Evolutionary conservation across 1,139 yeast genomes (phyloP).

Genomic region (Barnettozyma hawaiiensis): DNA sequence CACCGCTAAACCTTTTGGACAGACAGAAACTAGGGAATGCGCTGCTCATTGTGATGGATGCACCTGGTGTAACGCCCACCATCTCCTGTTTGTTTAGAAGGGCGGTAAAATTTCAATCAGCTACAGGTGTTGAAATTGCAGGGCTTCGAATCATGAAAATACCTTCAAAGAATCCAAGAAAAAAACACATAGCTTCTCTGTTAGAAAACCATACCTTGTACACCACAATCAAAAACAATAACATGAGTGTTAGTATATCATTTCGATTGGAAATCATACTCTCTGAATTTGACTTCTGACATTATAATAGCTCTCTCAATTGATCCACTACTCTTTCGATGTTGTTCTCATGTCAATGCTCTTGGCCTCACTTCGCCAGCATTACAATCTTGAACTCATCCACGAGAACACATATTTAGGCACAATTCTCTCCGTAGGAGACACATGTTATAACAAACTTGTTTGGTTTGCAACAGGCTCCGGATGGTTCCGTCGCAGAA

Average conservation of each 20-base stretch:
- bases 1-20: slow-evolving; percentile 43
- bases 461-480: slow-evolving; percentile 10
- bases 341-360: slow-evolving; percentile 53
- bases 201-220: too few relatives aligned
- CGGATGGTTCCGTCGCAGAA: slow-evolving; percentile 8
- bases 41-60: background rate
- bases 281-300: background rate
- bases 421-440: slow-evolving; percentile 4
- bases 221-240: background rate
- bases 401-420: slow-evolving; percentile 3
- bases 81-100: too few relatives aligned
- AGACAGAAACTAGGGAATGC: slow-evolving; percentile 44
- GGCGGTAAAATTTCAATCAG: too few relatives aligned
- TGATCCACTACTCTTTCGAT: slow-evolving; percentile 53
- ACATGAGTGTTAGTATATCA: slow-evolving; percentile 3
- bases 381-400: slow-evolving; percentile 44
- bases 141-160: too few relatives aligned
- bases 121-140: too few relatives aligned
- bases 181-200: too few relatives aligned
- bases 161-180: too few relatives aligned
- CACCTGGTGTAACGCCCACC: background rate
- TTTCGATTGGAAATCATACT: background rate
- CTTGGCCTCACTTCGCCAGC: slow-evolving; percentile 58
- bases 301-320: slow-evolving; percentile 38
- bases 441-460: slow-evolving; percentile 4